Base-by-base conservation (phyloP, 495 filamentous ascomycete species). In the Talaromyces trachyspermus region DNA sequence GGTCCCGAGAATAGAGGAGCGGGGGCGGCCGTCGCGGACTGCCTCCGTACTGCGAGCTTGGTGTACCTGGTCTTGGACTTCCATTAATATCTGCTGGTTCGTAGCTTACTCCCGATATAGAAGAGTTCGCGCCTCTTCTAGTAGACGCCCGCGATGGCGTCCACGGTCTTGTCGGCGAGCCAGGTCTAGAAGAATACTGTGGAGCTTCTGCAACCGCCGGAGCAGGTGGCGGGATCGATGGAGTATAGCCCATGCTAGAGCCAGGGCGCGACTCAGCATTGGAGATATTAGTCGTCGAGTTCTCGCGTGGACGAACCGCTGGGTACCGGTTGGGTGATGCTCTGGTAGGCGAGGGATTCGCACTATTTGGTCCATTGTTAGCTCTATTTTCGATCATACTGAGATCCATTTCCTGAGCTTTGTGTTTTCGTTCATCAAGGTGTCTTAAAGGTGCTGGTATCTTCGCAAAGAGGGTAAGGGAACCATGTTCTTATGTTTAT, bases 11-110 rank as follows among this genome's bases (percentile, higher is more conserved):
- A 96, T n/a, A 91, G 67, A 4, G 91, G 92, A 23, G 89, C 88
- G 2, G 88, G 87, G 96, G 65, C n/a, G 90, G 90, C 49, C 87
- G 74, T 39, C 86, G 77, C 6, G 88, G 86, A 52, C 86, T 89
- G 8, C 88, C 85, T 27, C 88, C 85, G 57, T 95, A 96, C 55
- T 79, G 75, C 29, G 86, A 88, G 3, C 88, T 85, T 7, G 92
- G 87, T 2, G 91, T 95, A 2, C 92, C 92, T 10, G 92, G 92
- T 50, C 92, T 70, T 7, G 92, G 90, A 30, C 78, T 87, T 6
- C 92, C 92, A 58, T 96, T 92, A 43, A 96, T 60, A 55, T 95
- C 89, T 14, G 81, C 76, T 0, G 89, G 86, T 58, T 96, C 92
- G 59, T 92, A 98, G 15, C 80, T 63, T 18, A 80, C 67, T 51